These are phyloP conservation scores for Rosa chinensis DNA, from an alignment of 306 rosid species.

Conservation along the genomic window DNA sequence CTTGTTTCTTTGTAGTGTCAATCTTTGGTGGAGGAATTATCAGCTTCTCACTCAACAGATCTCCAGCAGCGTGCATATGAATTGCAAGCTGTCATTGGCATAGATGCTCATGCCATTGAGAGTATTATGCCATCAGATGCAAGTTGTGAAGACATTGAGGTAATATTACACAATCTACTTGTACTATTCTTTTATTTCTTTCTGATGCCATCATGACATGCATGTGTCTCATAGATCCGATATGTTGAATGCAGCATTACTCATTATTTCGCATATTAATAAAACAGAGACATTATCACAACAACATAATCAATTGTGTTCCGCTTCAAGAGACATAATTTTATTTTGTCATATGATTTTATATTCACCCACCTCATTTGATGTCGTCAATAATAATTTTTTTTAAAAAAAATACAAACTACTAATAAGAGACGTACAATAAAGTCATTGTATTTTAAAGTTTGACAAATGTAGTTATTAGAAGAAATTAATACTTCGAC, in stretches of 20 bases:
- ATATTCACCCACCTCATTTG: background rate
- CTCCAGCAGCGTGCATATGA: conserved; percentile 95
- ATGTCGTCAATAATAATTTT: background rate
- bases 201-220: background rate
- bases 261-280: background rate
- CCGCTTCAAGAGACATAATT: background rate
- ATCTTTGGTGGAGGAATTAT: conserved; percentile 71
- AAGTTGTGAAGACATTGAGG: conserved; percentile 86
- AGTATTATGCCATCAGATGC: conserved; percentile 69
- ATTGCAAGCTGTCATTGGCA: conserved; percentile 62
- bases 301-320: background rate
- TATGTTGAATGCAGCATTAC: background rate
- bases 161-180: conserved; percentile 26
- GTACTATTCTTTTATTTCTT: background rate
- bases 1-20: conserved; percentile 51
- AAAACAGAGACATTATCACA: background rate
- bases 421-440: background rate
- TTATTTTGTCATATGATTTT: background rate
- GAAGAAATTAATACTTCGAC: background rate
- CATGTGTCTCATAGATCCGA: background rate
- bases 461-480: background rate
- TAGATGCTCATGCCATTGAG: conserved; percentile 57
- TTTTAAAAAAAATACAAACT: background rate
- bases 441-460: background rate
- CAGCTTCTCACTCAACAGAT: conserved; percentile 87